phyloP scores from a whole-genome alignment of 2,329 filamentous ascomycete genomes.

The Venturia nashicola region DNA sequence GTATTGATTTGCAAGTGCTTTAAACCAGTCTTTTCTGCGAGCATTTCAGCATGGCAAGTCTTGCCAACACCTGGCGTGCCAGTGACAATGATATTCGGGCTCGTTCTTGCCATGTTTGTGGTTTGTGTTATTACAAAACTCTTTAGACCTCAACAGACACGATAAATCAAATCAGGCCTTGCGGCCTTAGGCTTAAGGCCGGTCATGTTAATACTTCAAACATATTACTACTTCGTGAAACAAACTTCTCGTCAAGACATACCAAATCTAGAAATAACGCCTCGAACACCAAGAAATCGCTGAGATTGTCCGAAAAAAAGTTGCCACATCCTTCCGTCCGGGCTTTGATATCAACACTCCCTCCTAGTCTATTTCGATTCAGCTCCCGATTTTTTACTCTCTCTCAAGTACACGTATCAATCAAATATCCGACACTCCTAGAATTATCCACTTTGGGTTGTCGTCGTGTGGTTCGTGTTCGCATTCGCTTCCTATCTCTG shows the following conservation, averaged over 20 bases:
- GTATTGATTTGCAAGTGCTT: constrained; percentile 82
- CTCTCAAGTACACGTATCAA: no score
- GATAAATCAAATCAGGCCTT: neutral
- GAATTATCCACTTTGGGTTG: no score
- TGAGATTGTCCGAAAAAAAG: no score
- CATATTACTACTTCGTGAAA: neutral
- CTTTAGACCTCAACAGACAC: neutral
- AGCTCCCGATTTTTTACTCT: no score
- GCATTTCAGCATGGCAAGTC: constrained; percentile 75
- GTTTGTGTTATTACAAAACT: neutral
- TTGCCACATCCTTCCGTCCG: no score
- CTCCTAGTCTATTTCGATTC: no score
- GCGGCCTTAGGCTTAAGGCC: neutral
- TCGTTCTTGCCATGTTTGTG: neutral
- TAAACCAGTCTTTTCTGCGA: constrained; percentile 65
- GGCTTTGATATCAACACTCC: no score
- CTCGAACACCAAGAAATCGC: no score
- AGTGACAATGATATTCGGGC: constrained; percentile 74
- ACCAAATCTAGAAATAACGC: no score
- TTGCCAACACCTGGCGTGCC: constrained; percentile 95
- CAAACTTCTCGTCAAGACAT: no score
- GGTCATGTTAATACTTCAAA: no score
- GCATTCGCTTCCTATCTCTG: neutral
- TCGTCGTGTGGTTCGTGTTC: neutral
- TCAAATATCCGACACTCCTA: no score